phyloP scores from a whole-genome alignment of 805 yeast genomes.

The Debaryomyces hansenii region DNA sequence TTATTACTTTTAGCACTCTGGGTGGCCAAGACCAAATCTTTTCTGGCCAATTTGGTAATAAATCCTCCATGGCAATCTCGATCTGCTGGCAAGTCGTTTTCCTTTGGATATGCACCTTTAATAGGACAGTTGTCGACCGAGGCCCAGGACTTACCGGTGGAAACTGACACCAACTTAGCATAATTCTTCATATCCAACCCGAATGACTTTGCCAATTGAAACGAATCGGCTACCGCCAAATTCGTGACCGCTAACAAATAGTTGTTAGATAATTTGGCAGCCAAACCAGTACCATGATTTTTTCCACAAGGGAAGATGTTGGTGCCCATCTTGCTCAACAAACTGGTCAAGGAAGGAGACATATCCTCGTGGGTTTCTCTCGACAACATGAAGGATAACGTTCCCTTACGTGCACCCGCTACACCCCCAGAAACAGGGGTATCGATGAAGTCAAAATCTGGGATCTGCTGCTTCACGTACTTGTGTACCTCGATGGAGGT shows the following conservation, averaged over 20 bases:
- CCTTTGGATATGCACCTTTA: slow-evolving; percentile 44
- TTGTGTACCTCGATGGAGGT: slow-evolving; percentile 44
- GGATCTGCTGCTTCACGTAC: slow-evolving; percentile 28
- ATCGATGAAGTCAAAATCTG: slow-evolving; percentile 47
- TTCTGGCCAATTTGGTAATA: slow-evolving; percentile 45
- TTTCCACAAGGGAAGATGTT: slow-evolving; percentile 50
- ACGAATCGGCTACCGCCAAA: slow-evolving; percentile 55
- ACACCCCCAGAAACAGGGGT: slow-evolving; percentile 60
- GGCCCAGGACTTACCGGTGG: slow-evolving; percentile 57
- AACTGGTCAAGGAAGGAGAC: slow-evolving; percentile 26
- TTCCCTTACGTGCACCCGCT: slow-evolving; percentile 52
- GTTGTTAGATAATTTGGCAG: slow-evolving; percentile 55
- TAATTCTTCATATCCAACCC: slow-evolving; percentile 48
- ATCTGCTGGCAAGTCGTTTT: slow-evolving; percentile 43
- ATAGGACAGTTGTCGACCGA: slow-evolving; percentile 56
- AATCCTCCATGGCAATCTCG: slow-evolving; percentile 49
- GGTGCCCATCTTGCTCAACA: slow-evolving; percentile 46
- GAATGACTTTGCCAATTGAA: slow-evolving; percentile 50
- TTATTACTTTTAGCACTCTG: slow-evolving; percentile 32
- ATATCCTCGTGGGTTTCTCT: slow-evolving; percentile 27
- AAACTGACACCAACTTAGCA: slow-evolving; percentile 49
- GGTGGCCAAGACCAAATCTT: slow-evolving; percentile 45
- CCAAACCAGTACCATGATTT: slow-evolving; percentile 51
- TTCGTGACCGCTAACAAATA: slow-evolving; percentile 53
- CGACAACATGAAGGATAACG: slow-evolving; percentile 55